A percentile compares a stretch with the other conserved stretches of the same genome.
phyloP scores from a whole-genome alignment of 1,284 basidiomycete species.

The Xerocomus minutiporus region DNA sequence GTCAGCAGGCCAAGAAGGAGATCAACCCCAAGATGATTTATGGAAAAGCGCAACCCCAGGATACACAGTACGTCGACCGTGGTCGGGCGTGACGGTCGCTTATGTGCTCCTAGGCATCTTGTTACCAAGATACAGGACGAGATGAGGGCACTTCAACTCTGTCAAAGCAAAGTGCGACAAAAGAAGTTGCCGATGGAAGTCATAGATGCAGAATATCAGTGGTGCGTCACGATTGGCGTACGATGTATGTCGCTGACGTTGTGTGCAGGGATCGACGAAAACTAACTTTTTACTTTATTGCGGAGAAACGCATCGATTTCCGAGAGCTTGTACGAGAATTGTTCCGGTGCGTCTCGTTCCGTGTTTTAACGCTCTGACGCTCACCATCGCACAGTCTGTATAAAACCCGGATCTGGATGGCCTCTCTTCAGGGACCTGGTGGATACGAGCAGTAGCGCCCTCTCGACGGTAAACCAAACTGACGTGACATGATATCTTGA shows the following conservation, averaged over 20 bases:
- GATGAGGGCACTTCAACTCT: slow-evolving; percentile 85
- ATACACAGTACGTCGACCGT: slow-evolving; percentile 65
- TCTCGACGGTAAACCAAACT: slow-evolving; percentile 11
- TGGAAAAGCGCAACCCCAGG: slow-evolving; percentile 81
- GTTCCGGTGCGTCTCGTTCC: slow-evolving; percentile 58
- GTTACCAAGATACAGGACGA: slow-evolving; percentile 86
- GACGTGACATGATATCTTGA: slow-evolving; percentile 27
- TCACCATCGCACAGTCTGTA: slow-evolving; percentile 45
- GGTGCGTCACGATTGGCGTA: slow-evolving; percentile 48
- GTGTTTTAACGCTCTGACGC: neutral
- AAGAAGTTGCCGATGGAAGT: slow-evolving; percentile 97
- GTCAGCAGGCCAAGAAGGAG: slow-evolving; percentile 62
- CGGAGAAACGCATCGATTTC: slow-evolving; percentile 96
- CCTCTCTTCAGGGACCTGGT: slow-evolving; percentile 47
- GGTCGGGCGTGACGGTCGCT: neutral
- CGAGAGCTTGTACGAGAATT: slow-evolving; percentile 90
- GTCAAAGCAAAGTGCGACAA: slow-evolving; percentile 86
- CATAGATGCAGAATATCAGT: slow-evolving; percentile 97
- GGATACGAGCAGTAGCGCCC: slow-evolving; percentile 36
- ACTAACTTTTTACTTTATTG: slow-evolving; percentile 95
- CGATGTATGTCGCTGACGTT: neutral
- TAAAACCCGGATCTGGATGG: slow-evolving; percentile 77
- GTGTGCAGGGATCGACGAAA: slow-evolving; percentile 85
- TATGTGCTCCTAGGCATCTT: slow-evolving; percentile 49
- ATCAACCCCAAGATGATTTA: slow-evolving; percentile 97